Conservation (phyloP, 2,329 filamentous ascomycete genomes). For the Camptophora hylomeconis region DNA sequence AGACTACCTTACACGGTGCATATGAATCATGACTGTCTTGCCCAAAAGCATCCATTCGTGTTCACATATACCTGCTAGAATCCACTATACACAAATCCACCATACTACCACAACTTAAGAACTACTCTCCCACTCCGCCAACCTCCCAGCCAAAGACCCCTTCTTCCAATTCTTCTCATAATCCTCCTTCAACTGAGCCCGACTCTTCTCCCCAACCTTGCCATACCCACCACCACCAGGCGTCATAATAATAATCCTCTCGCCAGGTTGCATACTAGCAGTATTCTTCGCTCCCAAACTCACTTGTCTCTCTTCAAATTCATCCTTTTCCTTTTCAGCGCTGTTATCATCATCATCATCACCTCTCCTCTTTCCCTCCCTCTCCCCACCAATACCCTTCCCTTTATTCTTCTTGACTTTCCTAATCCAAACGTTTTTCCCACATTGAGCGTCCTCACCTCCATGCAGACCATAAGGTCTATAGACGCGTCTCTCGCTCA, state of each 20-base stretch:
- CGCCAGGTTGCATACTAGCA: constrained; percentile 44
- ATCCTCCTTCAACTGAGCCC: constrained; percentile 40
- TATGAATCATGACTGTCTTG: too few species aligned
- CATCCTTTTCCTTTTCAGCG: constrained; percentile 21
- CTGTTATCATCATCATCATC: constrained; percentile 12
- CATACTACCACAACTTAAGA: constrained; percentile 16
- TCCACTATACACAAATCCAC: neutral
- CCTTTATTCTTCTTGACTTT: constrained; percentile 44
- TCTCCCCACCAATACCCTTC: constrained; percentile 23
- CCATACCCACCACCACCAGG: constrained; percentile 40
- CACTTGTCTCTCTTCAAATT: constrained; percentile 37
- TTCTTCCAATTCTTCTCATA: constrained; percentile 46
- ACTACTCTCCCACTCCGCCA: constrained; percentile 38
- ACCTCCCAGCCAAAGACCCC: constrained; percentile 39
- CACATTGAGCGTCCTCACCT: constrained; percentile 64
- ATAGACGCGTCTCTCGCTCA: constrained; percentile 64
- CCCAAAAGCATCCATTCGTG: constrained; percentile 8
- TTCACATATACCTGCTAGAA: too few species aligned
- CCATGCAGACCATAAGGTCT: constrained; percentile 73
- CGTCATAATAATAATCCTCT: constrained; percentile 42
- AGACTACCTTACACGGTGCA: too few species aligned
- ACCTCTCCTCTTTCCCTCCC: constrained; percentile 37
- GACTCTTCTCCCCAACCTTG: constrained; percentile 38
- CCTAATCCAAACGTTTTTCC: constrained; percentile 77
- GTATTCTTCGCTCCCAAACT: constrained; percentile 53